Conservation (phyloP, 1,139 yeast species). For the Candida sp. region DNA sequence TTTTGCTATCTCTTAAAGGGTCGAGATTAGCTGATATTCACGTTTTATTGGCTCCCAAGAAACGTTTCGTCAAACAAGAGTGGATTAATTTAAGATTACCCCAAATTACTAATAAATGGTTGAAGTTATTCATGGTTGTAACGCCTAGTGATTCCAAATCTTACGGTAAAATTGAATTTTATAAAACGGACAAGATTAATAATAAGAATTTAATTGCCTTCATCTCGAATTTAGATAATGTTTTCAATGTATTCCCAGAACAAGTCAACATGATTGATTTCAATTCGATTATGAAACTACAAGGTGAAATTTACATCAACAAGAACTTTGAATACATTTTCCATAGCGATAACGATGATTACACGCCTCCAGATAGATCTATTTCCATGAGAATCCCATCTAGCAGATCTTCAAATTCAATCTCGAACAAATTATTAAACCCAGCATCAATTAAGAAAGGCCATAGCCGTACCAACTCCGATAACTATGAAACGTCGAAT, state of each 20-base stretch:
- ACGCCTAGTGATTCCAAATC: slow-evolving; percentile 37
- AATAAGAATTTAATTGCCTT: slow-evolving; percentile 48
- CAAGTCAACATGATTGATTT: slow-evolving; percentile 49
- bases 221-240: slow-evolving; percentile 36
- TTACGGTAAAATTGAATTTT: slow-evolving; percentile 48
- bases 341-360: slow-evolving; percentile 6
- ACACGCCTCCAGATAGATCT: not conserved
- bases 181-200: slow-evolving; percentile 35
- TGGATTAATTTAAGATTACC: slow-evolving; percentile 60
- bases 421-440: slow-evolving; percentile 7
- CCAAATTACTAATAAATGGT: slow-evolving; percentile 53
- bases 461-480: slow-evolving; percentile 21
- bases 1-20: slow-evolving; percentile 51
- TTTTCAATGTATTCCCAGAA: slow-evolving; percentile 55
- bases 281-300: slow-evolving; percentile 49
- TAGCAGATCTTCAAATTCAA: slow-evolving; percentile 5
- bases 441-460: slow-evolving; percentile 7
- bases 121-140: slow-evolving; percentile 45
- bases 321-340: slow-evolving; percentile 33
- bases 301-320: slow-evolving; percentile 49
- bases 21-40: slow-evolving; percentile 51
- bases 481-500: slow-evolving; percentile 15
- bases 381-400: slow-evolving; percentile 7
- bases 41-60: slow-evolving; percentile 45
- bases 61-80: slow-evolving; percentile 43